phyloP scores from a whole-genome alignment of 208 protist genomes.

The Polymyxa betae region DNA sequence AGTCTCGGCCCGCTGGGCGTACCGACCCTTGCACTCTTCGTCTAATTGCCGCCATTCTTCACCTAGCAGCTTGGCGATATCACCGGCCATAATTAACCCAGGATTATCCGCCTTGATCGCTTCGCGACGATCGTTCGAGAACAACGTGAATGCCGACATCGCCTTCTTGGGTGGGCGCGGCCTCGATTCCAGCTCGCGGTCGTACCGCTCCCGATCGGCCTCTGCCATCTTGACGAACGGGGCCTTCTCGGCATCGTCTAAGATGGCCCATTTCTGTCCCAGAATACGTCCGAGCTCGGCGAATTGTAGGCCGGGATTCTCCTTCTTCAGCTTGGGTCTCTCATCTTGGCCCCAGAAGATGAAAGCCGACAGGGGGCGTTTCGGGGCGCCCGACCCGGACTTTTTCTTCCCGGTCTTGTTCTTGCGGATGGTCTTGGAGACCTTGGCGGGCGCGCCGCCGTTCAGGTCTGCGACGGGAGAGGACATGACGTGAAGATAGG shows the following conservation, averaged over 20 bases:
- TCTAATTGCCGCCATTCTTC: neutral
- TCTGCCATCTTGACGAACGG: constrained; percentile 11
- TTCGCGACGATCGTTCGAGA: neutral
- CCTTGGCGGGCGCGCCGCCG: neutral
- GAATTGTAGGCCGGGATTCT: neutral
- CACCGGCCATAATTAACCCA: neutral
- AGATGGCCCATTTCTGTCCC: neutral
- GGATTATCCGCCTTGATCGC: neutral
- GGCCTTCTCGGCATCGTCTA: neutral
- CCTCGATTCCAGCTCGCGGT: neutral
- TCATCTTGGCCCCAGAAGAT: neutral
- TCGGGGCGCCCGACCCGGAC: neutral
- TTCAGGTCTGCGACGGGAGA: too few species aligned
- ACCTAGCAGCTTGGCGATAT: neutral
- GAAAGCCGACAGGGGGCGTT: constrained; percentile 18
- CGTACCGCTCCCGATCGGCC: constrained; percentile 2
- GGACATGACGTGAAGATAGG: too few species aligned
- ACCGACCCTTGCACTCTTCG: neutral
- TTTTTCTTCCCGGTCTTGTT: neutral
- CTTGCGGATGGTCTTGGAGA: constrained; percentile 6
- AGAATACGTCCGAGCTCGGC: neutral
- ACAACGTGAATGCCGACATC: constrained; percentile 5
- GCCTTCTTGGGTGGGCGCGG: constrained; percentile 13
- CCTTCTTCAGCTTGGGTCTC: neutral
- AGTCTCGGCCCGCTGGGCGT: neutral